Evolutionary conservation across 23 red algal species (phyloP).

Genomic region (Pyropia yezoensis): DNA sequence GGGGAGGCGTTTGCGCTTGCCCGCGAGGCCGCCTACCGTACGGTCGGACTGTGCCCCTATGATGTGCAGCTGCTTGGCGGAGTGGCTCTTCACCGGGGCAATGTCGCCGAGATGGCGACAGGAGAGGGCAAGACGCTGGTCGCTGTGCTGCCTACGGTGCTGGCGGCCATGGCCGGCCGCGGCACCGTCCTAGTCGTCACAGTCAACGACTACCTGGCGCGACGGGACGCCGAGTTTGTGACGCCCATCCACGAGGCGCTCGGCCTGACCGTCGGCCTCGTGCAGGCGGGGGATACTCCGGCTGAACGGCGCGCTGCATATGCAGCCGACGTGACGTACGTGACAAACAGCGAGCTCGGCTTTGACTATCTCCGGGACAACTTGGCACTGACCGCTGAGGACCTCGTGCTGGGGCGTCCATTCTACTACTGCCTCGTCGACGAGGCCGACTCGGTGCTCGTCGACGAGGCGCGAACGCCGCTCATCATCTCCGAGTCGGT

Average conservation of each 20-base stretch:
- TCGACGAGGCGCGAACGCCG: constrained; percentile 97
- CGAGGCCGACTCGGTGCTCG: constrained; percentile 94
- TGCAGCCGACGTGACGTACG: constrained; percentile 71
- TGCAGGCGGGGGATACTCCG: constrained; percentile 27
- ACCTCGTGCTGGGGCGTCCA: constrained; percentile 51
- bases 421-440: constrained; percentile 86
- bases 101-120: constrained; percentile 90
- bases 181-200: constrained; percentile 73
- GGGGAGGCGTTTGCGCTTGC: constrained; percentile 81
- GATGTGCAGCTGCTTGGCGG: constrained; percentile 93
- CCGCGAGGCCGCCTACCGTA: constrained; percentile 71
- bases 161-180: constrained; percentile 43
- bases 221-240: constrained; percentile 65
- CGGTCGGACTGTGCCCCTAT: constrained; percentile 75
- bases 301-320: constrained; percentile 56
- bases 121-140: constrained; percentile 98
- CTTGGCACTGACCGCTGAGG: constrained; percentile 60
- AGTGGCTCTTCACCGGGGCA: constrained; percentile 69
- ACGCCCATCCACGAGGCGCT: constrained; percentile 59
- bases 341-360: constrained; percentile 96
- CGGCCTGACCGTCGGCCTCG: constrained; percentile 71
- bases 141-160: constrained; percentile 41
- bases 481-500: constrained; percentile 82
- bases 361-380: constrained; percentile 98
- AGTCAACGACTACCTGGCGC: constrained; percentile 94